phyloP scores from a whole-genome alignment of 768 basidiomycete genomes.

The Mycena latifolia region DNA sequence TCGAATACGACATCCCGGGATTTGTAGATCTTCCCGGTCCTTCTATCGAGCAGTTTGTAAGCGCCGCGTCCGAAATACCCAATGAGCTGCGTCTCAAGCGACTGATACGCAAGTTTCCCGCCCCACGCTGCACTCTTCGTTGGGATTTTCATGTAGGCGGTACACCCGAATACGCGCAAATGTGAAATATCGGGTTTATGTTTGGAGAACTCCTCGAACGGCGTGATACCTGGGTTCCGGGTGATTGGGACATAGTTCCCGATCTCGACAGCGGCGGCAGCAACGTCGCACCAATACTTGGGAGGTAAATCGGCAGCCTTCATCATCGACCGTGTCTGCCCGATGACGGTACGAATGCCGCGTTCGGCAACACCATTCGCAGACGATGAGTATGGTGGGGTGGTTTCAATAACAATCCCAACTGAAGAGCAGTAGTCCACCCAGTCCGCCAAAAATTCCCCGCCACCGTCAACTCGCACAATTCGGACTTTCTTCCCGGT shows the following conservation, averaged over 20 bases:
- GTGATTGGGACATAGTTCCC: neutral
- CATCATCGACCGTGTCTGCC: no score
- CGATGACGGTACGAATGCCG: no score
- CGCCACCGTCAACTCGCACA: conserved; percentile 31
- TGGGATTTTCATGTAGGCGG: conserved; percentile 33
- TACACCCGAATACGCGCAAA: conserved; percentile 41
- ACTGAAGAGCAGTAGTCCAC: neutral
- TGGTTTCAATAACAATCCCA: conserved; percentile 17
- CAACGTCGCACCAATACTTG: conserved; percentile 30
- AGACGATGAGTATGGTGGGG: conserved; percentile 14
- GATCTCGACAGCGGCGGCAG: neutral
- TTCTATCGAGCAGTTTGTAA: neutral
- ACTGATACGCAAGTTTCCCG: no score
- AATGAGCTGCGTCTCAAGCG: no score
- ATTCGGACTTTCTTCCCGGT: neutral
- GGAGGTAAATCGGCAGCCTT: no score
- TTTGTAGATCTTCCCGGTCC: neutral
- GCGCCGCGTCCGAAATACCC: neutral
- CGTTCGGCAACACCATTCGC: no score
- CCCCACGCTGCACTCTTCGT: no score
- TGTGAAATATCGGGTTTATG: conserved; percentile 26
- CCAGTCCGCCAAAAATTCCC: conserved; percentile 13
- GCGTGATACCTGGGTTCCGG: neutral
- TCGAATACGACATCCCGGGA: conserved; percentile 4
- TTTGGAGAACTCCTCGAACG: neutral